Evolutionary conservation across 139 green algal species (phyloP).

Genomic region (Prasinococcaceae sp.): DNA sequence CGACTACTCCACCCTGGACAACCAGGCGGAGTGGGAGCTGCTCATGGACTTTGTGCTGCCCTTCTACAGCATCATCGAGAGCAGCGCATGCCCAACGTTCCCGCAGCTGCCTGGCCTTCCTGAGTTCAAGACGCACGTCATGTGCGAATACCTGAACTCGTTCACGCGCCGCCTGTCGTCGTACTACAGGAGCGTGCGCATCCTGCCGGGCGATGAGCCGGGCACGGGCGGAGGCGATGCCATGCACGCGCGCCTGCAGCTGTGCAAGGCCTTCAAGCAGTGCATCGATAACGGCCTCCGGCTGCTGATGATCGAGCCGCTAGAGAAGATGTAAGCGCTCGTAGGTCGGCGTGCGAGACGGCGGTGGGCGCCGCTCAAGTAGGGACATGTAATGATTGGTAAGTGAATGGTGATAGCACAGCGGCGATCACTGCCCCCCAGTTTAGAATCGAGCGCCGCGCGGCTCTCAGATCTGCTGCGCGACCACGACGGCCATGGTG

Average conservation of each 20-base stretch:
- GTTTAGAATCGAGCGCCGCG: too few species aligned
- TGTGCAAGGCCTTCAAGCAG: constrained; percentile 20
- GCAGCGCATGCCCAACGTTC: constrained; percentile 5
- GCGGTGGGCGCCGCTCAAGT: too few species aligned
- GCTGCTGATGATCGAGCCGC: constrained; percentile 22
- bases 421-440: too few species aligned
- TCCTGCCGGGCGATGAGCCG: constrained; percentile 6
- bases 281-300: constrained; percentile 21
- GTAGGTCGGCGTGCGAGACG: too few species aligned
- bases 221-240: not conserved
- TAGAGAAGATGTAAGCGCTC: constrained; percentile 17
- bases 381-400: too few species aligned
- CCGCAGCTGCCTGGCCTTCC: constrained; percentile 13
- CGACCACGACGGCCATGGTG: too few species aligned
- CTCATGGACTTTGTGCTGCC: constrained; percentile 21
- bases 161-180: constrained; percentile 6
- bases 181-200: constrained; percentile 20
- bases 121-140: constrained; percentile 15
- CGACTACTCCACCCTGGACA: constrained; percentile 5
- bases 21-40: constrained; percentile 19
- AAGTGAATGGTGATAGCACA: too few species aligned
- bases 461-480: too few species aligned
- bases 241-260: constrained; percentile 13
- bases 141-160: constrained; percentile 22
- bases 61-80: constrained; percentile 10